phyloP scores from a whole-genome alignment of 2,329 filamentous ascomycete genomes.

The Sclerotinia nivalis region DNA sequence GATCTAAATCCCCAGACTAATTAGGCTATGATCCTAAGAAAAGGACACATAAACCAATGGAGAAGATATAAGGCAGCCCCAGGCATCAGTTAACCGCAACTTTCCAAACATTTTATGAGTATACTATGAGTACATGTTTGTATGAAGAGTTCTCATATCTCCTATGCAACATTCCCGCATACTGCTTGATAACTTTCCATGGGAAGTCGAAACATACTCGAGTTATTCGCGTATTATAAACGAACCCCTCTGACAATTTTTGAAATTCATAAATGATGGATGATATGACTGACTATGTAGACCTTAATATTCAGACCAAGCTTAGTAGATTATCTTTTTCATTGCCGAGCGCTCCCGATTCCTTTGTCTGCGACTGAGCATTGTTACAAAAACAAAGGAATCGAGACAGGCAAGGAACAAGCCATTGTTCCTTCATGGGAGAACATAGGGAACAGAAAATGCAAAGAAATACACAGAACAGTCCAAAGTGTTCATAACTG shows the following conservation, averaged over 20 bases:
- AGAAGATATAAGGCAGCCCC: not conserved
- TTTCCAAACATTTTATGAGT: not conserved
- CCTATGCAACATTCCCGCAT: not conserved
- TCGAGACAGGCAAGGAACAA: not conserved
- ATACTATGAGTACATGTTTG: not conserved
- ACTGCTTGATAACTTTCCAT: not conserved
- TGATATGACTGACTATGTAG: not conserved
- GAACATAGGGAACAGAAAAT: not conserved
- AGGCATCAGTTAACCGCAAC: not conserved
- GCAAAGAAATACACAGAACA: not conserved
- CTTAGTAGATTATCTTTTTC: not conserved
- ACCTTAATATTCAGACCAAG: not conserved
- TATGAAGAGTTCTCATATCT: not conserved
- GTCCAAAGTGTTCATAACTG: not conserved
- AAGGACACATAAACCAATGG: not conserved
- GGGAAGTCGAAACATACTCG: not conserved
- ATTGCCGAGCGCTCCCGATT: not conserved
- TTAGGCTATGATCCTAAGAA: not conserved
- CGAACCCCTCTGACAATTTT: not conserved
- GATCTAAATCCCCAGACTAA: not conserved
- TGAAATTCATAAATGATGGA: not conserved
- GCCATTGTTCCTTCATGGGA: not conserved
- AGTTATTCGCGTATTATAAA: not conserved
- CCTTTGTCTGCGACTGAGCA: not conserved
- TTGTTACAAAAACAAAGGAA: not conserved